Percentiles rank a stretch among this genome's conserved stretches.
These are phyloP conservation scores for Plasmodium inui DNA, from an alignment of 169 alveolate species.

Conservation along the genomic window DNA sequence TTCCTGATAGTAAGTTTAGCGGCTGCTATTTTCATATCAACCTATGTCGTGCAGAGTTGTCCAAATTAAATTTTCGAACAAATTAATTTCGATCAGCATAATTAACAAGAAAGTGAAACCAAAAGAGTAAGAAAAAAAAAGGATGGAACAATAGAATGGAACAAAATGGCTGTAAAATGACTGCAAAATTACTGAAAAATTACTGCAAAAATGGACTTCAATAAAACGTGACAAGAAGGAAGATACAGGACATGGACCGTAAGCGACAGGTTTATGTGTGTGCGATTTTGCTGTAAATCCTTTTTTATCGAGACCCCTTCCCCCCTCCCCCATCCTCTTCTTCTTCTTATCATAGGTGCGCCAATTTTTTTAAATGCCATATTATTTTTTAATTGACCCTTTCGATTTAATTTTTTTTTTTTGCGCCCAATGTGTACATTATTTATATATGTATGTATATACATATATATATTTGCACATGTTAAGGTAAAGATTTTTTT, in stretches of 20 bases:
- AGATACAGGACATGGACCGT: not conserved
- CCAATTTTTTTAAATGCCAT: not conserved
- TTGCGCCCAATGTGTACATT: constrained; percentile 1
- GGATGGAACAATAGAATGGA: not conserved
- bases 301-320: not conserved
- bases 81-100: not conserved
- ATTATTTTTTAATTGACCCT: constrained; percentile 15
- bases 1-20: constrained; percentile 59
- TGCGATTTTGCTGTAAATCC: not conserved
- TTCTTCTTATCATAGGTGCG: not conserved
- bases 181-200: not conserved
- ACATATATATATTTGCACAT: not conserved
- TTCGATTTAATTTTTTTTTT: not conserved
- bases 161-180: not conserved
- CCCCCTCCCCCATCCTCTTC: not conserved
- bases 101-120: not conserved
- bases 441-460: not conserved
- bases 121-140: not conserved
- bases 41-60: constrained; percentile 37
- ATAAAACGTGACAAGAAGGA: not conserved
- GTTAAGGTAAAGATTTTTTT: not conserved
- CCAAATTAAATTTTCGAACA: constrained; percentile 15
- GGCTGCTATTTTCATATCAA: constrained; percentile 56
- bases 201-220: not conserved
- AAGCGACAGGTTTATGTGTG: not conserved